phyloP scores from a whole-genome alignment of 495 filamentous ascomycete species.

The Lasiosphaeris hirsuta region DNA sequence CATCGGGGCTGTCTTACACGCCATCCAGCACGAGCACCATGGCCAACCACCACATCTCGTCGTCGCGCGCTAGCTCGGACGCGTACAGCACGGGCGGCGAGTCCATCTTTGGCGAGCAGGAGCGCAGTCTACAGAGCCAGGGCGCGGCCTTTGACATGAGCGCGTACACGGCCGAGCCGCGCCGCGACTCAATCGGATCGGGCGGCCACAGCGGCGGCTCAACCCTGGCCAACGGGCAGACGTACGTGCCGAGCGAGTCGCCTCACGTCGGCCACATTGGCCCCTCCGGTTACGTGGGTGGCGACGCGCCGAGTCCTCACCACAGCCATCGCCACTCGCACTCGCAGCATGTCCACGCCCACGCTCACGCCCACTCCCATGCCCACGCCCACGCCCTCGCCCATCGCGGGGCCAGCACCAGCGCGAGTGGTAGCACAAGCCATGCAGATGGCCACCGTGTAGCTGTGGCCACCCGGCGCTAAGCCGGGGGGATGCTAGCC shows the following conservation, averaged over 20 bases:
- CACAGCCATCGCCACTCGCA: constrained; percentile 11
- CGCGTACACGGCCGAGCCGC: constrained; percentile 21
- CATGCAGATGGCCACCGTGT: constrained; percentile 15
- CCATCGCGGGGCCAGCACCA: not conserved
- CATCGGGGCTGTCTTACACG: constrained; percentile 9
- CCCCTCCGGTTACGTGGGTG: not conserved
- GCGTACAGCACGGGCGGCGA: constrained; percentile 14
- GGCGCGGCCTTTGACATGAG: constrained; percentile 19
- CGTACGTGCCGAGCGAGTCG: constrained; percentile 26
- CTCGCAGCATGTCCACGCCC: not conserved
- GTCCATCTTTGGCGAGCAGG: constrained; percentile 19
- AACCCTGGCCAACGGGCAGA: constrained; percentile 23
- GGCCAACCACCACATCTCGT: constrained; percentile 5
- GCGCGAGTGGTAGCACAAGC: constrained; percentile 5
- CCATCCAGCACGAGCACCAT: constrained; percentile 1
- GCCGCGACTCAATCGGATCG: constrained; percentile 18
- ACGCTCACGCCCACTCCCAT: not conserved
- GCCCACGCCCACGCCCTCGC: not conserved
- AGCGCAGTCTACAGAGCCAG: constrained; percentile 24
- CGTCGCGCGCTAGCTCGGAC: constrained; percentile 19
- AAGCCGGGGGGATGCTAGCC: not conserved
- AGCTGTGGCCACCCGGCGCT: constrained; percentile 20
- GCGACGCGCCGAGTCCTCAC: not conserved
- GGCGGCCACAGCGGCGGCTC: constrained; percentile 10
- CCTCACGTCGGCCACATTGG: not conserved